Evolutionary conservation across 2,329 filamentous ascomycete genomes (phyloP).

Genomic region (Elsinoe ampelina): DNA sequence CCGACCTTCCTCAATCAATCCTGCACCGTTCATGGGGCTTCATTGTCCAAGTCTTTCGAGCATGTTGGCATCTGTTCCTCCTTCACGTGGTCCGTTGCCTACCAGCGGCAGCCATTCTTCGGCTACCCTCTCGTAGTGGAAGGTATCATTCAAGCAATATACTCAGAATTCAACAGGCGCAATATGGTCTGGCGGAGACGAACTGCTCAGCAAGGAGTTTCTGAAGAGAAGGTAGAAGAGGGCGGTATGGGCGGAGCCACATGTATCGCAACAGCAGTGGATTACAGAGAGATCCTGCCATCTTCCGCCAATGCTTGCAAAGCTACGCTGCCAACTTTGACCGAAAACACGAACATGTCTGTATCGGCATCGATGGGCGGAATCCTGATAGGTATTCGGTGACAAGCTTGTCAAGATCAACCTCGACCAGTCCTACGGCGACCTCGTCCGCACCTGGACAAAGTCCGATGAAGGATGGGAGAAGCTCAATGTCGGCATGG

Average conservation of each 20-base stretch:
- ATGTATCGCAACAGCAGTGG: background rate
- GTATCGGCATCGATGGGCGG: slow-evolving; percentile 1
- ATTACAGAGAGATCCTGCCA: background rate
- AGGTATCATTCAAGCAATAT: background rate
- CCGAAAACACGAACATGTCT: background rate
- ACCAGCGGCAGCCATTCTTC: background rate
- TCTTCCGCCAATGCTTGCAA: background rate
- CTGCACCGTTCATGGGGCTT: too few relatives aligned
- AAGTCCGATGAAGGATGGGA: background rate
- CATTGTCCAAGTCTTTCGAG: background rate
- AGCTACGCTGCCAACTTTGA: slow-evolving; percentile 7
- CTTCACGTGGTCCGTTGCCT: background rate
- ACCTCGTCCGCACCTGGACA: background rate
- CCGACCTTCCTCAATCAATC: too few relatives aligned
- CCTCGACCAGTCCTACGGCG: background rate
- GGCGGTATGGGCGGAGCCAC: background rate
- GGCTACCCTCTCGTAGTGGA: background rate
- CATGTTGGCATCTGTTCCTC: background rate
- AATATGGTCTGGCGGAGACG: background rate
- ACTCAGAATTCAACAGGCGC: background rate
- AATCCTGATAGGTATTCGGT: background rate
- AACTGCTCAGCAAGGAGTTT: background rate
- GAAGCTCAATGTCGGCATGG: background rate
- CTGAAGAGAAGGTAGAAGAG: background rate
- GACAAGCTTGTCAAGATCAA: background rate